A percentile compares a stretch with the other conserved stretches of the same genome.
phyloP scores from a whole-genome alignment of 345 rosid genomes.

The Fremontodendron californicum region DNA sequence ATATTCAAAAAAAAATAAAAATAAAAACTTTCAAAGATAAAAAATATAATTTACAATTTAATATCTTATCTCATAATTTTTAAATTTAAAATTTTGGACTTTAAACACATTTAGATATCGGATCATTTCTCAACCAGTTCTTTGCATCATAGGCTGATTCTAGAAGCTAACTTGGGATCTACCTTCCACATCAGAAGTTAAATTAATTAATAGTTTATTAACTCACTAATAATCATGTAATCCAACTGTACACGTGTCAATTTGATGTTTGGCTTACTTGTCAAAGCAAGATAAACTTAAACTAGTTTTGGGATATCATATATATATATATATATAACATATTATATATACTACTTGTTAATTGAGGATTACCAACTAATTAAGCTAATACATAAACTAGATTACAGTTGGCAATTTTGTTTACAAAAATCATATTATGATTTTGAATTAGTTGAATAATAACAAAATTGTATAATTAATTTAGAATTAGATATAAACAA shows the following conservation, averaged over 20 bases:
- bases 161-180: background rate
- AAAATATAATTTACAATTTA: too few species aligned
- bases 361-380: slow-evolving; percentile 10
- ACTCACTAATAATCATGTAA: too few species aligned
- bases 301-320: background rate
- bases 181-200: background rate
- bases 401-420: slow-evolving; percentile 14
- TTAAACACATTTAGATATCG: too few species aligned
- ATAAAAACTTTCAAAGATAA: too few species aligned
- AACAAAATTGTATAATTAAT: background rate
- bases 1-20: too few species aligned
- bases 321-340: too few species aligned
- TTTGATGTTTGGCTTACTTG: background rate
- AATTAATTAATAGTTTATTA: background rate
- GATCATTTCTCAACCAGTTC: too few species aligned
- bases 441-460: background rate
- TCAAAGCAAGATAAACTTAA: background rate
- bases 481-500: background rate
- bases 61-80: too few species aligned
- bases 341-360: background rate
- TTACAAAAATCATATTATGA: background rate
- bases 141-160: background rate
- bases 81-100: too few species aligned
- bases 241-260: background rate
- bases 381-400: background rate